Conservation (phyloP, 768 basidiomycete species). For the Ephemerocybe angulata region DNA sequence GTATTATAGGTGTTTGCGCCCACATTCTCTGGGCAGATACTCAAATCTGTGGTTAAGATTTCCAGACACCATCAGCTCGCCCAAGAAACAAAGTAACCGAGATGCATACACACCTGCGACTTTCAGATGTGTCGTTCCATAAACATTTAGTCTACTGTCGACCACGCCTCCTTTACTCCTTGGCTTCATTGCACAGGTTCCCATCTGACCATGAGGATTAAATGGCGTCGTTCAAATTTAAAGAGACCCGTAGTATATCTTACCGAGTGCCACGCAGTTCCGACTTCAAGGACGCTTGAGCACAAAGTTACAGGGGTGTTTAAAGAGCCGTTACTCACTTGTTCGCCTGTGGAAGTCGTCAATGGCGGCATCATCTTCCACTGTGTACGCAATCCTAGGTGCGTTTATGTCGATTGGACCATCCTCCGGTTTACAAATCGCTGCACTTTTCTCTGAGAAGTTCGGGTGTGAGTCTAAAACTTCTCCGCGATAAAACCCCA, state of each 20-base stretch:
- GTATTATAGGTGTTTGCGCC: constrained; percentile 42
- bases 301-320: not conserved
- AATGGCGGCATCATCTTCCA: constrained; percentile 40
- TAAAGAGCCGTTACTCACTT: not conserved
- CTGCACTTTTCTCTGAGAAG: constrained; percentile 33
- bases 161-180: constrained; percentile 57
- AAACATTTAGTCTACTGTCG: constrained; percentile 58
- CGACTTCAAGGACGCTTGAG: constrained; percentile 22
- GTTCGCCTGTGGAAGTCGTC: constrained; percentile 28
- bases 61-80: not conserved
- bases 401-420: constrained; percentile 31
- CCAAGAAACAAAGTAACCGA: not conserved
- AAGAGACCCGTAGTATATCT: not conserved
- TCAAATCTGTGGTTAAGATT: constrained; percentile 27
- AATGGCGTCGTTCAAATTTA: not conserved
- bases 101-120: constrained; percentile 55
- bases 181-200: constrained; percentile 68
- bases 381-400: constrained; percentile 38
- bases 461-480: constrained; percentile 30
- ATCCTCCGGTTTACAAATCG: constrained; percentile 18
- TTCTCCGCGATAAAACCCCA: constrained; percentile 43
- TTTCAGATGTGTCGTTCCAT: constrained; percentile 55
- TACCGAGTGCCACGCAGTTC: constrained; percentile 47
- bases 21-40: constrained; percentile 38
- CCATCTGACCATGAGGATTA: constrained; percentile 36